These are phyloP conservation scores for Globisporangium perplexum DNA, from an alignment of 352 stramenopile genomes.

Conservation along the genomic window DNA sequence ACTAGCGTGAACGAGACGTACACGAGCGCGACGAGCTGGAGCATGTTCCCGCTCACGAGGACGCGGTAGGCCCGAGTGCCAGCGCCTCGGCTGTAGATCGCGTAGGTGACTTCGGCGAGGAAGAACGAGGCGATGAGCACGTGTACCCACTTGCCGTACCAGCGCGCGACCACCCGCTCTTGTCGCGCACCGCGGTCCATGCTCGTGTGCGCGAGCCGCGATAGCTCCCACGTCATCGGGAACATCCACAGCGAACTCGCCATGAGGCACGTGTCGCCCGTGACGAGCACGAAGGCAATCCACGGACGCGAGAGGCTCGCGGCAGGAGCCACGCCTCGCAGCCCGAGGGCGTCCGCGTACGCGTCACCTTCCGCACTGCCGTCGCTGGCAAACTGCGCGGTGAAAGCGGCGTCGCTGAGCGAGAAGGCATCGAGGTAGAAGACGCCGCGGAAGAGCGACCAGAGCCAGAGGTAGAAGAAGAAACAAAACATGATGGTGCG, in stretches of 20 bases:
- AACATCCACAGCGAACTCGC: slow-evolving; percentile 45
- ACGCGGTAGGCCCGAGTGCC: slow-evolving; percentile 29
- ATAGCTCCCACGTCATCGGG: slow-evolving; percentile 37
- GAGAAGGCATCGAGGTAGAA: slow-evolving; percentile 41
- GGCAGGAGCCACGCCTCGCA: slow-evolving; percentile 30
- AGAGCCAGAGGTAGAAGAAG: slow-evolving; percentile 58
- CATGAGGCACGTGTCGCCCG: slow-evolving; percentile 33
- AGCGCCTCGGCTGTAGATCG: slow-evolving; percentile 32
- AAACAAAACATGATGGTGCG: slow-evolving; percentile 50
- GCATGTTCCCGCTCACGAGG: slow-evolving; percentile 39
- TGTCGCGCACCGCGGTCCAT: slow-evolving; percentile 31
- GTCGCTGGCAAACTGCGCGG: slow-evolving; percentile 5
- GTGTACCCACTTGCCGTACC: slow-evolving; percentile 34
- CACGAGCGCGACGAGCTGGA: slow-evolving; percentile 28
- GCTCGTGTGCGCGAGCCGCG: slow-evolving; percentile 26
- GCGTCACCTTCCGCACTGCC: slow-evolving; percentile 14
- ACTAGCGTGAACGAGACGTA: slow-evolving; percentile 37
- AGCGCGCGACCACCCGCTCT: slow-evolving; percentile 16
- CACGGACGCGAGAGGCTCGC: slow-evolving; percentile 28
- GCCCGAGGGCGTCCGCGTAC: slow-evolving; percentile 28
- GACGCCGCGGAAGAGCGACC: slow-evolving; percentile 41
- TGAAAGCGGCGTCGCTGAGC: slow-evolving; percentile 11
- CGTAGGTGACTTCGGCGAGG: slow-evolving; percentile 24
- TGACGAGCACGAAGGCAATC: slow-evolving; percentile 34
- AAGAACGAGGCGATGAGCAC: slow-evolving; percentile 29